A percentile compares a stretch with the other conserved stretches of the same genome.
Conservation (phyloP, 176 grass and related monocot genomes). For the Themeda triandra region DNA sequence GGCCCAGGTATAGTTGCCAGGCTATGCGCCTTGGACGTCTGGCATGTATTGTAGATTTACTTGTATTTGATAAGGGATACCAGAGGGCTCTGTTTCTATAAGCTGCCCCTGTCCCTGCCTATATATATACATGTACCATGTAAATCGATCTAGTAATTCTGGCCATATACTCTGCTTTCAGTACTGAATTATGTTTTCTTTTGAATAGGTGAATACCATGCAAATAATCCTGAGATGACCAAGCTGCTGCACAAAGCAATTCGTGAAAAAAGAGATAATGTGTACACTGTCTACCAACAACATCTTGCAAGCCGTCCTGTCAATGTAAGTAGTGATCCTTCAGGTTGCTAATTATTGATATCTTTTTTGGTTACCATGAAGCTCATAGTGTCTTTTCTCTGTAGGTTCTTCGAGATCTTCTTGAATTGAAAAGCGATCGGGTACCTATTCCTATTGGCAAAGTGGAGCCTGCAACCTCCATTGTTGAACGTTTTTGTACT, state of each 20-base stretch:
- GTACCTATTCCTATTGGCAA: conserved; percentile 80
- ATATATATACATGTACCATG: too few relatives aligned
- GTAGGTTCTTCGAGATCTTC: conserved; percentile 97
- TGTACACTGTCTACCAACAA: conserved; percentile 94
- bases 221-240: conserved; percentile 99
- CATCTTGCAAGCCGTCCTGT: conserved; percentile 97
- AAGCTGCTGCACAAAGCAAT: conserved; percentile 98
- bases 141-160: too few relatives aligned
- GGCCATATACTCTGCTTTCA: too few relatives aligned
- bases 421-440: conserved; percentile 86
- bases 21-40: too few relatives aligned
- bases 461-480: conserved; percentile 96
- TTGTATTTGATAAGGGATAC: too few relatives aligned
- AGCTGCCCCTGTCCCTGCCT: too few relatives aligned
- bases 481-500: conserved; percentile 94
- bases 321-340: conserved; percentile 67
- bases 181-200: conserved; percentile 22
- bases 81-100: too few relatives aligned
- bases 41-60: too few relatives aligned
- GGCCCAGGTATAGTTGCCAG: too few relatives aligned
- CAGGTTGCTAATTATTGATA: background rate
- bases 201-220: conserved; percentile 90
- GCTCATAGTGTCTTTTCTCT: conserved; percentile 24
- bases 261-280: conserved; percentile 92
- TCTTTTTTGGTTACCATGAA: conserved; percentile 5